phyloP scores from a whole-genome alignment of 306 rosid genomes.

The Vigna nakashimae region DNA sequence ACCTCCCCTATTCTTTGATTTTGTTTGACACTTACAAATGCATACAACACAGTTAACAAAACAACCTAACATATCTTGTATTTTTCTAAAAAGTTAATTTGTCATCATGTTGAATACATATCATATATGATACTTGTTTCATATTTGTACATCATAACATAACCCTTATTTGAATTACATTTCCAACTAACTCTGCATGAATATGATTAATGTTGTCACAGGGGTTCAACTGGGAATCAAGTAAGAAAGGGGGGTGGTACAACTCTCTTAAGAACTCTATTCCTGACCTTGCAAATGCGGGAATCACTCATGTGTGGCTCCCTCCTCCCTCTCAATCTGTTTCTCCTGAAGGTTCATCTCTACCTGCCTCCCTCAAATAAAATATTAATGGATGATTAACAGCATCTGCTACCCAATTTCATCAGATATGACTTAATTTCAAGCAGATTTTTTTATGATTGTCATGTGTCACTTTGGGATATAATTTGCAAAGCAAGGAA shows the following conservation, averaged over 20 bases:
- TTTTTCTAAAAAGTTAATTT: neutral
- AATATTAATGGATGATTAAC: neutral
- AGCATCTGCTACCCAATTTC: neutral
- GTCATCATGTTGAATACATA: neutral
- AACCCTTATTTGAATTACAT: neutral
- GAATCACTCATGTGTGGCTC: slow-evolving; percentile 89
- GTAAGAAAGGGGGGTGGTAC: slow-evolving; percentile 78
- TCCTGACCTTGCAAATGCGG: slow-evolving; percentile 64
- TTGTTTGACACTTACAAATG: neutral
- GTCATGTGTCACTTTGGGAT: neutral
- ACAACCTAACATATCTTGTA: neutral
- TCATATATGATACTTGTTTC: neutral
- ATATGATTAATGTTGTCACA: slow-evolving; percentile 35
- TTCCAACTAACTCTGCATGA: neutral
- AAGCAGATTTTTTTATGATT: neutral
- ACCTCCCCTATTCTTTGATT: neutral
- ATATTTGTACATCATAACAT: neutral
- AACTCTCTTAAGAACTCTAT: slow-evolving; percentile 61
- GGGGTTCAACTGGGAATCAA: slow-evolving; percentile 95
- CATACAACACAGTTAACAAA: neutral
- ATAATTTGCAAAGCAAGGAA: neutral
- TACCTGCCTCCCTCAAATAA: neutral
- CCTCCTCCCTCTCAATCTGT: slow-evolving; percentile 86
- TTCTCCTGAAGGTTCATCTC: slow-evolving; percentile 53
- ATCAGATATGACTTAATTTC: neutral